Evolutionary conservation across 441 rosid genomes (phyloP).

Genomic region (Geranium incanum): DNA sequence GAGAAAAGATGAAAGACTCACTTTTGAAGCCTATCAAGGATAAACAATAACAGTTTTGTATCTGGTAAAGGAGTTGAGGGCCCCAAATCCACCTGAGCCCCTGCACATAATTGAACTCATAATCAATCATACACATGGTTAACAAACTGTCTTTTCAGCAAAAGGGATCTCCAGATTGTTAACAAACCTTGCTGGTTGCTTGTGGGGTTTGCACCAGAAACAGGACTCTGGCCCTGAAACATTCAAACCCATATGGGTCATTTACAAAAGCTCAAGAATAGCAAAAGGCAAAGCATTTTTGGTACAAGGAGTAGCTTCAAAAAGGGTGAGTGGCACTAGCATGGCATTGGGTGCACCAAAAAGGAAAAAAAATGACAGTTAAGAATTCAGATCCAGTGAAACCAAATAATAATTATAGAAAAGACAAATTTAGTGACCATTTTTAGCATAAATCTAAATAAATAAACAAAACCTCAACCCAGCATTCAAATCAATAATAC

Average conservation of each 20-base stretch:
- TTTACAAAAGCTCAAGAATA: neutral
- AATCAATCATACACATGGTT: constrained; percentile 10
- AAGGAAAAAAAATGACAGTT: constrained; percentile 17
- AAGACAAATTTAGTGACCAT: constrained; percentile 25
- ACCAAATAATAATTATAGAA: constrained; percentile 24
- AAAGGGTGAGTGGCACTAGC: constrained; percentile 21
- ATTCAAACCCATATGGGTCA: neutral
- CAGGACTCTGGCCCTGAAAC: constrained; percentile 40
- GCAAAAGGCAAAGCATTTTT: neutral
- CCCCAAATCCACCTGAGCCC: constrained; percentile 29
- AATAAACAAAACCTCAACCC: constrained; percentile 16
- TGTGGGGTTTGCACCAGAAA: constrained; percentile 33
- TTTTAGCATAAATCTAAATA: neutral
- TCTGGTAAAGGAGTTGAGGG: constrained; percentile 34
- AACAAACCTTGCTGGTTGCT: constrained; percentile 39
- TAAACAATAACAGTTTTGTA: constrained; percentile 31
- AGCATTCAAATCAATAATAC: constrained; percentile 1
- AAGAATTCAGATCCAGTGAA: neutral
- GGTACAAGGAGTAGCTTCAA: neutral
- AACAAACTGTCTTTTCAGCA: constrained; percentile 10
- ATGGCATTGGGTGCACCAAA: constrained; percentile 26
- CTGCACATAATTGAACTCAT: constrained; percentile 26
- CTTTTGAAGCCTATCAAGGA: constrained; percentile 40
- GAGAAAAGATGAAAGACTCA: constrained; percentile 19
- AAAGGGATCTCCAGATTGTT: constrained; percentile 11